Percentiles rank a stretch among this genome's conserved stretches.
Conservation (phyloP, 768 basidiomycete genomes). For the Fistulinella prunicolor region DNA sequence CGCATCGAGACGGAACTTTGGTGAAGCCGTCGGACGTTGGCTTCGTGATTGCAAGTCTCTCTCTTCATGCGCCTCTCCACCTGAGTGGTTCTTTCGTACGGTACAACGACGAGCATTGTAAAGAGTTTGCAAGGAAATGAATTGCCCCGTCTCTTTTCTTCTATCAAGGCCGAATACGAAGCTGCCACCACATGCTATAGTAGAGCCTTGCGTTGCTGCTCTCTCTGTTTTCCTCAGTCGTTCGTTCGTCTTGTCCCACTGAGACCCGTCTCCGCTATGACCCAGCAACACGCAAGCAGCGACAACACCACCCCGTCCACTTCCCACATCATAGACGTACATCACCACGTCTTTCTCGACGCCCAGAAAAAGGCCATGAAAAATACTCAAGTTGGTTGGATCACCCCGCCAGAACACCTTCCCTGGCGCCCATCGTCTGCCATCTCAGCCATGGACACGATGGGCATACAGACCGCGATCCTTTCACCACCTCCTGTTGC, state of each 20-base stretch:
- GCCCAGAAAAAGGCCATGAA: conserved; percentile 45
- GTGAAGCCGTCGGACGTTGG: conserved; percentile 73
- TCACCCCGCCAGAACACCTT: conserved; percentile 57
- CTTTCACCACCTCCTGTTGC: conserved; percentile 64
- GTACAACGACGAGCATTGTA: conserved; percentile 75
- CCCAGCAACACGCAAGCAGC: conserved; percentile 4
- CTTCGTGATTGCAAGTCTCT: conserved; percentile 74
- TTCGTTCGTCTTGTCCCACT: background rate
- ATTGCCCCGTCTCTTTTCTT: conserved; percentile 3
- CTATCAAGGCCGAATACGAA: conserved; percentile 18
- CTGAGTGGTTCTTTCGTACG: conserved; percentile 76
- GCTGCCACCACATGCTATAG: conserved; percentile 2
- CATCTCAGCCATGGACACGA: conserved; percentile 58
- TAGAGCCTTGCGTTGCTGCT: too few species aligned
- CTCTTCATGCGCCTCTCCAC: conserved; percentile 57
- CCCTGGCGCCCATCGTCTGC: conserved; percentile 64
- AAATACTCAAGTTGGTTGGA: conserved; percentile 55
- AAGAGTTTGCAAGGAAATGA: conserved; percentile 44
- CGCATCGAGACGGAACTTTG: conserved; percentile 63
- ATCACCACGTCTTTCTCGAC: conserved; percentile 71
- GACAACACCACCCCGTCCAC: background rate
- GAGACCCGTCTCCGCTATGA: conserved; percentile 10
- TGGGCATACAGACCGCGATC: conserved; percentile 56
- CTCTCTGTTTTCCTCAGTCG: too few species aligned
- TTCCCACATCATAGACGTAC: conserved; percentile 52